Evolutionary conservation across 441 rosid species (phyloP).

Genomic region (Daphne laureola): DNA sequence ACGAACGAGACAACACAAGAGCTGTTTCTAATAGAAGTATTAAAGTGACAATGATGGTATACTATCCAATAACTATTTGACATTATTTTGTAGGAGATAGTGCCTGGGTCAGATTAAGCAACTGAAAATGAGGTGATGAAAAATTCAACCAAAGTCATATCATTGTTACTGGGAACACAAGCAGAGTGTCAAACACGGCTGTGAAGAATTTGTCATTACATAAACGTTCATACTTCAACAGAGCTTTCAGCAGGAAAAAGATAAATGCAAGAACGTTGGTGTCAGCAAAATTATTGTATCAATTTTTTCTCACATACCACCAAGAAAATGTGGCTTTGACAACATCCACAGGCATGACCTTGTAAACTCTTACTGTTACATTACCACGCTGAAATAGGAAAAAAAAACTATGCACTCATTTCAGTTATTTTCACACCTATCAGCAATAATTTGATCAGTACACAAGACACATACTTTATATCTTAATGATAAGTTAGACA

Average conservation of each 20-base stretch:
- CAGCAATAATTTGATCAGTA: too few relatives aligned
- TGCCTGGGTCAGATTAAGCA: conserved; percentile 1
- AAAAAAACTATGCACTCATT: neutral
- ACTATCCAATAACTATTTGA: neutral
- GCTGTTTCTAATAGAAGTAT: too few relatives aligned
- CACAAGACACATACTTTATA: too few relatives aligned
- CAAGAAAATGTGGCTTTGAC: neutral
- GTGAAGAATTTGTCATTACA: conserved; percentile 5
- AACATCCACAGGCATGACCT: neutral
- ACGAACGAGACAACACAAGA: too few relatives aligned
- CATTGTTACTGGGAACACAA: neutral
- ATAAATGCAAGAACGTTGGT: neutral
- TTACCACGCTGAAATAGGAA: neutral
- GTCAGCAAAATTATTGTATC: too few relatives aligned
- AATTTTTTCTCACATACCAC: too few relatives aligned
- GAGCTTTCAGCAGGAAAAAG: neutral
- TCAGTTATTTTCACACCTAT: too few relatives aligned
- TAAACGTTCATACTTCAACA: neutral
- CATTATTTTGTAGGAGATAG: neutral
- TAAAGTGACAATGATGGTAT: too few relatives aligned
- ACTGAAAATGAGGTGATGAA: neutral
- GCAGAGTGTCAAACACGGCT: conserved; percentile 14
- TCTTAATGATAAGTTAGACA: too few relatives aligned
- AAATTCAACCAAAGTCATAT: conserved; percentile 4
- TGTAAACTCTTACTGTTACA: neutral